Conservation (phyloP, 163 green algal species). For the Botryococcus braunii region DNA sequence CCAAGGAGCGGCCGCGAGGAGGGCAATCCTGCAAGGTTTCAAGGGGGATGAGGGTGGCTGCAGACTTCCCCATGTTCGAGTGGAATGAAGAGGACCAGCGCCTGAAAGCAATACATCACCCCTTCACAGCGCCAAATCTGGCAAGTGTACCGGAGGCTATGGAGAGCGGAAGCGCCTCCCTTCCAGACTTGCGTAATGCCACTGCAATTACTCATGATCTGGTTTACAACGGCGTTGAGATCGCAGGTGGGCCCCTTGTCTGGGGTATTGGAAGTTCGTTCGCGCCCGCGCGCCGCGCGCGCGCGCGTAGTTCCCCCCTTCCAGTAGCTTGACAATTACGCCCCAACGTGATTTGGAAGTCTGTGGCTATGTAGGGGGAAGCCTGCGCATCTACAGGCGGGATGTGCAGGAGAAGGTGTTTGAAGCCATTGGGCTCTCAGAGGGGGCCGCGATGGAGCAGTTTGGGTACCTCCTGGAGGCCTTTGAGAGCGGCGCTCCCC, state of each 20-base stretch:
- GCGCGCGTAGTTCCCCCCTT: no score
- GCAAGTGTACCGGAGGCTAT: constrained; percentile 63
- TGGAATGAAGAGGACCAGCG: constrained; percentile 70
- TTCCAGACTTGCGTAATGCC: constrained; percentile 40
- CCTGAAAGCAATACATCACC: constrained; percentile 88
- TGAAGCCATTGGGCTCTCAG: constrained; percentile 72
- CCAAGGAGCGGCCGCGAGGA: no score
- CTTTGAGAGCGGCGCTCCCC: constrained; percentile 83
- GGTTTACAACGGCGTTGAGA: constrained; percentile 97
- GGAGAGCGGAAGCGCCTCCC: constrained; percentile 14
- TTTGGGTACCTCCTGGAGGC: constrained; percentile 95
- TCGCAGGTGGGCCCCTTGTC: constrained; percentile 51
- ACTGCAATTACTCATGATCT: constrained; percentile 91
- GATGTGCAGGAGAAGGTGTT: constrained; percentile 92
- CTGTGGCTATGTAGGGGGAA: constrained; percentile 68
- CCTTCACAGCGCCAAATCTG: constrained; percentile 93
- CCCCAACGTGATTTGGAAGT: no score
- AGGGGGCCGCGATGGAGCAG: constrained; percentile 69
- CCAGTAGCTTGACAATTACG: no score
- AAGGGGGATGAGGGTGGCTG: no score
- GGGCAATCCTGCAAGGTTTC: no score
- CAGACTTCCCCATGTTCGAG: constrained; percentile 97
- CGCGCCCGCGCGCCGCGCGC: no score
- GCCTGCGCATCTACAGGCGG: constrained; percentile 83
- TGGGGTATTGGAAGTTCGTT: no score